Base-by-base conservation (phyloP, 139 green algal species). In the Coelastrella sp. region DNA sequence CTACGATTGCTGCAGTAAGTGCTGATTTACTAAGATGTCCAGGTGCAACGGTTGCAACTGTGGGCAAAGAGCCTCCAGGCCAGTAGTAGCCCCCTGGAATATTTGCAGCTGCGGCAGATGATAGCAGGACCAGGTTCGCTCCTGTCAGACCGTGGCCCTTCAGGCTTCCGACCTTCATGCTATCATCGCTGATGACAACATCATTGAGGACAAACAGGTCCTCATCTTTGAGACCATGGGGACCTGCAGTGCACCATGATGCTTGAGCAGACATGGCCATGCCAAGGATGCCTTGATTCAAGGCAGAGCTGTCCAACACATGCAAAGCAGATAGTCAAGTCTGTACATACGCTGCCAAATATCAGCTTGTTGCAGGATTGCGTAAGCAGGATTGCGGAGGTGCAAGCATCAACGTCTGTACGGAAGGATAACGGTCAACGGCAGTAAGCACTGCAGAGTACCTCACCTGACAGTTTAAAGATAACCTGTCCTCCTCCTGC, bases 21-120 rank as follows among this genome's bases (percentile, higher is more conserved):
- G 51, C 8, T 11, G 21, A 9, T 0, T 40, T 9, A 43, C 27
- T n/a, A 3, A 80, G 48, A 23, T 32, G 34, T 2, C 32, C 30
- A 27, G 2, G 17, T 9, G 19, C 53, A 64, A 21, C 17, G 5
- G 21, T 9, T 32, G 53, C 53, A 34, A 64, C 8, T 59, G 38
- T 66, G 9, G 23, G 48, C 9, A 45, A n/a, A 2, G 32, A 15
- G 4, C 45, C 72, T 7, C 45, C 72, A 43, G 72, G 72, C 72
- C 72, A 80, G 48, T 15, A 64, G 34, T 80, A 80, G 7, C 71
- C 72, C 0, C 45, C 72, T 35, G 72, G 75, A n/a, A 69, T 69
- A 5, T 23, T 7, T 17, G 75, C 37, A 38, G 75, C 75, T 71
- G 75, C 53, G 13, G 51, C n/a, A 15, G 53, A 69, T 13, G 75